Base-by-base conservation (phyloP, 805 yeast species). In the Saccharomycopsis fermentans region DNA sequence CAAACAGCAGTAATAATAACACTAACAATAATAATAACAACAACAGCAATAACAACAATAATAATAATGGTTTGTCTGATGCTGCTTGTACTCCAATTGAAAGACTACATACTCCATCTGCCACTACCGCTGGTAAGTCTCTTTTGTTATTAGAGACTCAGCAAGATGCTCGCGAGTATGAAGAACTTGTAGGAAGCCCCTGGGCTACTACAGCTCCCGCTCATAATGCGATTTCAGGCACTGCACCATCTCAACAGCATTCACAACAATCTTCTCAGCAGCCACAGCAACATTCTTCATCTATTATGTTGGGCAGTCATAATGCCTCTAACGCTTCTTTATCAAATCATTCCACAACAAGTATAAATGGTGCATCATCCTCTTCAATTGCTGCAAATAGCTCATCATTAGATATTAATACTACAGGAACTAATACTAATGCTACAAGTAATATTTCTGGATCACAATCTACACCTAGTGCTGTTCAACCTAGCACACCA, bases 131-230 rank as follows among this genome's bases (percentile, higher is more conserved):
- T 12, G 78, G 79, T 6, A 76, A 77, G 63, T 71, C 76, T 1
- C 67, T 77, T 43, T 67, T 78, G 52, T 61, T 77, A 62, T 70
- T 75, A 77, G 82, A 77, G 52, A 67, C 76, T 14, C 79, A 73
- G 52, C 73, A 75, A 59, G 80, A 77, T 57, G 78, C 73, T n/a
- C 68, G 73, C 53, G 77, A 80, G 54, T 74, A 74, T 62, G 80
- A 76, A 51, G 75, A 73, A 63, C 64, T 79, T 57, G 77, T 76
- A 5, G 73, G 81, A 63, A 79, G 58, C 69, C 64, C 60, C 11
- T 62, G 64, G 64, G 54, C 61, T 24, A 62, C 61, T 51, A 63
- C 61, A 29, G 55, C 60, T 8, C 55, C 64, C 5, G 39, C 26
- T 48, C 32, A 17, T 48, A 21, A 35, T 16, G 55, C 54, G 11